These are phyloP conservation scores for Pueraria montana DNA, from an alignment of 306 rosid species.

Conservation along the genomic window DNA sequence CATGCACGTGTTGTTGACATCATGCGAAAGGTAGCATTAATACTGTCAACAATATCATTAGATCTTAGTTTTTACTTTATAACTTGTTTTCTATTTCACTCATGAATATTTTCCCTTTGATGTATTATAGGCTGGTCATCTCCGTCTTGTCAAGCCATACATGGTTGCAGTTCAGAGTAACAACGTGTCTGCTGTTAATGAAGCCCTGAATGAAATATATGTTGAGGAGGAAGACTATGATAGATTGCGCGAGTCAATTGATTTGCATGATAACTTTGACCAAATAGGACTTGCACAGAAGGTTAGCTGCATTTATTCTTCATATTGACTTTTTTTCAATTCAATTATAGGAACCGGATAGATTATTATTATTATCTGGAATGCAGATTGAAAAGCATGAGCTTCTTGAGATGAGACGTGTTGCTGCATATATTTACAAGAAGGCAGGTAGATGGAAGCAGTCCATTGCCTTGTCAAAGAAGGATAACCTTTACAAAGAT, in stretches of 20 bases:
- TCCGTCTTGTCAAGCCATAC: constrained; percentile 97
- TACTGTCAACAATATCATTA: constrained; percentile 29
- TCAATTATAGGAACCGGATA: constrained; percentile 41
- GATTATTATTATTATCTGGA: constrained; percentile 41
- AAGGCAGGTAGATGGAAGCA: constrained; percentile 99
- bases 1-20: constrained; percentile 99
- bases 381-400: constrained; percentile 97
- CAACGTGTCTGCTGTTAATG: constrained; percentile 98
- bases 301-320: constrained; percentile 60
- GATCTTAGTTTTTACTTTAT: constrained; percentile 9
- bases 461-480: constrained; percentile 97
- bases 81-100: constrained; percentile 15
- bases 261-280: constrained; percentile 96
- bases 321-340: constrained; percentile 14
- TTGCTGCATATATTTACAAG: constrained; percentile 98
- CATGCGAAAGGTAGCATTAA: constrained; percentile 83
- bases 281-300: constrained; percentile 99
- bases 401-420: constrained; percentile 99
- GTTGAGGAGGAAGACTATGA: constrained; percentile 99
- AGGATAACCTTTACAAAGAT: constrained; percentile 98
- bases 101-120: constrained; percentile 27
- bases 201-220: constrained; percentile 96
- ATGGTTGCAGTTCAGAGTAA: constrained; percentile 99
- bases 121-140: constrained; percentile 84
- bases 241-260: constrained; percentile 97